A percentile compares a stretch with the other conserved stretches of the same genome.
These are phyloP conservation scores for Fusarium domesticum DNA, from an alignment of 2,329 filamentous ascomycete genomes.

Conservation along the genomic window DNA sequence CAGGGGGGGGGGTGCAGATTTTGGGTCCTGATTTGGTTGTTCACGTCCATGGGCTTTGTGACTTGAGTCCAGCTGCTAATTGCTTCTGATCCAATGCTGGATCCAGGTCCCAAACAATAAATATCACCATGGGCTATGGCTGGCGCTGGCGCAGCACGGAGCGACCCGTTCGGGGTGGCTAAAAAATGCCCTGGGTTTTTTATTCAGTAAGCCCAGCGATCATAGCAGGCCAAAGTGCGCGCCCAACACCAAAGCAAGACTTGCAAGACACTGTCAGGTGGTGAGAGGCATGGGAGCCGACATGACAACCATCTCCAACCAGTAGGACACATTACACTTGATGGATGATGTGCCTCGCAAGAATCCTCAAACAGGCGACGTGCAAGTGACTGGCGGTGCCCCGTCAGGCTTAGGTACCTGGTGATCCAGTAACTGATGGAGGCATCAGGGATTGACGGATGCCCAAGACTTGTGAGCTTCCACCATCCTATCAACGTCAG, in stretches of 20 bases:
- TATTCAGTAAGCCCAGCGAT: slow-evolving; percentile 11
- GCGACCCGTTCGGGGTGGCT: slow-evolving; percentile 24
- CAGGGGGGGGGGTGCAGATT: not conserved
- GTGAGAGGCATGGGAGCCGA: slow-evolving; percentile 20
- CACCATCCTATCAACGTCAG: slow-evolving; percentile 22
- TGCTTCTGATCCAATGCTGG: not conserved
- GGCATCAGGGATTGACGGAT: slow-evolving; percentile 24
- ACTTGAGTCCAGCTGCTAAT: slow-evolving; percentile 12
- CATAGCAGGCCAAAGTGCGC: slow-evolving; percentile 7
- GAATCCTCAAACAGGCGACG: slow-evolving; percentile 1
- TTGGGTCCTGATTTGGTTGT: slow-evolving; percentile 2
- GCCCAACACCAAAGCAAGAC: slow-evolving; percentile 15
- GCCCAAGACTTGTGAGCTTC: slow-evolving; percentile 22
- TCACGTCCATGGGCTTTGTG: slow-evolving; percentile 14
- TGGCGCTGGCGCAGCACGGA: slow-evolving; percentile 25
- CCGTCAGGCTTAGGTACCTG: slow-evolving; percentile 16
- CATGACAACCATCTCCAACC: slow-evolving; percentile 9
- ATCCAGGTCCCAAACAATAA: slow-evolving; percentile 5
- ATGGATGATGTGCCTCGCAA: slow-evolving; percentile 6
- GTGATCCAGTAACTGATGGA: slow-evolving; percentile 24
- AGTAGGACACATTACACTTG: slow-evolving; percentile 5
- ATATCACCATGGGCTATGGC: slow-evolving; percentile 19
- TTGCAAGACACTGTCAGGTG: slow-evolving; percentile 18
- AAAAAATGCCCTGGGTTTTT: slow-evolving; percentile 16
- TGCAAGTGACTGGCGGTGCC: slow-evolving; percentile 18